phyloP scores from a whole-genome alignment of 768 basidiomycete genomes.

The Tylopilus sp. region DNA sequence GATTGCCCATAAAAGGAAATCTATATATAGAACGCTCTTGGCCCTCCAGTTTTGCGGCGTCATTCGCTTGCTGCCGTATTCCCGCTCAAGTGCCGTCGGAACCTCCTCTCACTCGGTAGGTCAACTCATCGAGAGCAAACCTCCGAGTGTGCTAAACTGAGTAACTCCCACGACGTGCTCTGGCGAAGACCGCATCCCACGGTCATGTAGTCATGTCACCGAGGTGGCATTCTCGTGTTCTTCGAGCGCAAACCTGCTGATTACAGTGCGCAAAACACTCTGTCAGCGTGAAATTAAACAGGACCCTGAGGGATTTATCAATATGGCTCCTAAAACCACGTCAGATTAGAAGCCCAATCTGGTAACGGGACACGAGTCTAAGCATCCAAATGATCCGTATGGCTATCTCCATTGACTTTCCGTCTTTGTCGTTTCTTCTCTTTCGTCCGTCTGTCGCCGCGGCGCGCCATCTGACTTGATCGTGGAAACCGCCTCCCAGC shows the following conservation, averaged over 20 bases:
- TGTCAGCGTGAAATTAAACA: no score
- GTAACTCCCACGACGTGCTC: no score
- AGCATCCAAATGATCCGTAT: slow-evolving; percentile 7
- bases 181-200: no score
- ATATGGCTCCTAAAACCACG: not conserved
- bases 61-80: slow-evolving; percentile 14
- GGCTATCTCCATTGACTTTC: slow-evolving; percentile 3
- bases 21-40: slow-evolving; percentile 4
- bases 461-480: not conserved
- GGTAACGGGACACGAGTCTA: slow-evolving; percentile 2
- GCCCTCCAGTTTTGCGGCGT: not conserved
- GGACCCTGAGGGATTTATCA: slow-evolving; percentile 15
- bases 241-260: no score
- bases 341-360: slow-evolving; percentile 5
- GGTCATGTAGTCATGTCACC: no score
- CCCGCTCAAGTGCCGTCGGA: slow-evolving; percentile 27
- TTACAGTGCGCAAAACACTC: no score
- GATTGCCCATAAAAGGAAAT: slow-evolving; percentile 4
- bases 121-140: not conserved
- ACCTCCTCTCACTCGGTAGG: not conserved
- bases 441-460: slow-evolving; percentile 26
- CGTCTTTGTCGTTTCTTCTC: slow-evolving; percentile 9
- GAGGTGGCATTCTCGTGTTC: no score
- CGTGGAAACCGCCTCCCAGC: slow-evolving; percentile 6
- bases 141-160: no score